These are phyloP conservation scores for Pholiota adiposa DNA, from an alignment of 1,284 basidiomycete species.

Conservation along the genomic window DNA sequence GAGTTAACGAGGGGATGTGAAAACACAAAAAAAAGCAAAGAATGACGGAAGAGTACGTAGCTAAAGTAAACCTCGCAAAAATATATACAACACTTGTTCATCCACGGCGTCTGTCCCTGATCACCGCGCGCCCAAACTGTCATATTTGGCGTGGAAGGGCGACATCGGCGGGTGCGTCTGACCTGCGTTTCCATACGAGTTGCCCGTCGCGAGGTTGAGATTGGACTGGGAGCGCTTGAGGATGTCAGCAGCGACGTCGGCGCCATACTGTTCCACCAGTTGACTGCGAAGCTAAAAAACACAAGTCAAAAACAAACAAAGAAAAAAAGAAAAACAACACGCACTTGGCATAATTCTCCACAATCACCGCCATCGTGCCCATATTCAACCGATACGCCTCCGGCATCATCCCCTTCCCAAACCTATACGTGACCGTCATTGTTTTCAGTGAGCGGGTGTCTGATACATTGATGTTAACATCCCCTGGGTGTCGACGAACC, in stretches of 20 bases:
- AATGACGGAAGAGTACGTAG: too few species aligned
- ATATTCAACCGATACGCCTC: conserved; percentile 70
- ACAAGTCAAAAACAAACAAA: neutral
- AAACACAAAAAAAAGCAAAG: too few species aligned
- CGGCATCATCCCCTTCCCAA: conserved; percentile 80
- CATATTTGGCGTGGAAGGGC: conserved; percentile 21
- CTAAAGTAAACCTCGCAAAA: too few species aligned
- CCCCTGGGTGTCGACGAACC: too few species aligned
- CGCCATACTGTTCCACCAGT: conserved; percentile 55
- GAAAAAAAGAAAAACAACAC: conserved; percentile 2
- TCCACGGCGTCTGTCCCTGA: too few species aligned
- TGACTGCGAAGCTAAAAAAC: too few species aligned
- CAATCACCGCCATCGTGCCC: conserved; percentile 70
- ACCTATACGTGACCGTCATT: conserved; percentile 78
- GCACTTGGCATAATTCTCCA: conserved; percentile 71
- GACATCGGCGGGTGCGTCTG: conserved; percentile 10
- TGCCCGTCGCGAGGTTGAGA: conserved; percentile 11
- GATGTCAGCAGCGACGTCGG: conserved; percentile 46
- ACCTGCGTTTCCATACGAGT: neutral
- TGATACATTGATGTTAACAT: too few species aligned
- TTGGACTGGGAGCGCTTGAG: conserved; percentile 37
- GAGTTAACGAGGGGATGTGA: too few species aligned
- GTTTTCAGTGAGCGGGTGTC: too few species aligned
- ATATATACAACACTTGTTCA: too few species aligned
- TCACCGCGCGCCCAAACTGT: neutral